These are phyloP conservation scores for Suhomyces anneliseae DNA, from an alignment of 1,139 yeast genomes.

Conservation along the genomic window DNA sequence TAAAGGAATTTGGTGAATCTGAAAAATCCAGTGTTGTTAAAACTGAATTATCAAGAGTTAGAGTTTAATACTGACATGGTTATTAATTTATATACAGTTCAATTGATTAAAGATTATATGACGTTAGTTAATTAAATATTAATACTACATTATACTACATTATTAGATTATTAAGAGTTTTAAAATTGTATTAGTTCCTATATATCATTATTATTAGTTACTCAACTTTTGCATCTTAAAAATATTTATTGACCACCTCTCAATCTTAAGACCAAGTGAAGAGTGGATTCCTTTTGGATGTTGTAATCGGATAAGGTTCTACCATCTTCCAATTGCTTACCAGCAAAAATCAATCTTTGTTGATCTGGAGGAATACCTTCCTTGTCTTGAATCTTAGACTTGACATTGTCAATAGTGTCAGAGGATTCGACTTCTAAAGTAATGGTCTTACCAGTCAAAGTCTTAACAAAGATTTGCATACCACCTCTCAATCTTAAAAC, in stretches of 20 bases:
- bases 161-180: not conserved
- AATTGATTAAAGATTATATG: too few relatives aligned
- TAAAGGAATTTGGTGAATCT: constrained; percentile 22
- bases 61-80: not conserved
- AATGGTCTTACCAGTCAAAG: constrained; percentile 86
- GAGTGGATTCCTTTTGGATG: constrained; percentile 90
- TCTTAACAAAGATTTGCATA: constrained; percentile 76
- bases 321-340: constrained; percentile 92
- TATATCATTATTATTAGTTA: not conserved
- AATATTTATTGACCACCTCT: constrained; percentile 71
- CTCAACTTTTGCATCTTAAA: constrained; percentile 50
- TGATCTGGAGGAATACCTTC: constrained; percentile 95
- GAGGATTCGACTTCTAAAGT: constrained; percentile 93
- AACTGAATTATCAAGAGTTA: constrained; percentile 25
- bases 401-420: constrained; percentile 91
- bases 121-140: too few relatives aligned
- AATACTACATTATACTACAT: not conserved
- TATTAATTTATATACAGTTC: not conserved
- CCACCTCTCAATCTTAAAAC: constrained; percentile 93
- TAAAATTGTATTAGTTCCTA: not conserved
- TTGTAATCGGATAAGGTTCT: constrained; percentile 91
- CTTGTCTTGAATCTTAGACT: constrained; percentile 91
- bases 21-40: constrained; percentile 34
- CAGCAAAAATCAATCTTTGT: constrained; percentile 89
- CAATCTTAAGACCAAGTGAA: constrained; percentile 83